Percentiles rank a stretch among this genome's conserved stretches.
These are phyloP conservation scores for Diutina mesorugosa DNA, from an alignment of 1,139 yeast species.

Conservation along the genomic window DNA sequence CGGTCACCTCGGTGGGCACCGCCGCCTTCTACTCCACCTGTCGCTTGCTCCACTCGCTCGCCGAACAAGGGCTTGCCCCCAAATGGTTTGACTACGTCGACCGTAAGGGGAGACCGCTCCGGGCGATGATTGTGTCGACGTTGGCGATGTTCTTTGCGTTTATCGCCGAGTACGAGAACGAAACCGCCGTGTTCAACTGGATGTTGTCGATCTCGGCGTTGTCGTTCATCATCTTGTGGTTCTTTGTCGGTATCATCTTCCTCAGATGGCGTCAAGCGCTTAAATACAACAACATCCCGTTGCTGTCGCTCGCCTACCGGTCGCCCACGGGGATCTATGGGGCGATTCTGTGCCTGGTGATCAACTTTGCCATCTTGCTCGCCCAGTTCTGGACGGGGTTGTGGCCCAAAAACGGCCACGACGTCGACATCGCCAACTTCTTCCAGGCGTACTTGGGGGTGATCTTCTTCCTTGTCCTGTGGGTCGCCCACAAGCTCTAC, in stretches of 20 bases:
- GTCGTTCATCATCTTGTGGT: constrained; percentile 31
- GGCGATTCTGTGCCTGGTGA: constrained; percentile 21
- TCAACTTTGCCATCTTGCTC: constrained; percentile 18
- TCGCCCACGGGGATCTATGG: constrained; percentile 30
- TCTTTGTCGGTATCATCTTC: constrained; percentile 27
- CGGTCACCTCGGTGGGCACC: constrained; percentile 33
- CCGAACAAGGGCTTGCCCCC: constrained; percentile 33
- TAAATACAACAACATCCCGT: constrained; percentile 20
- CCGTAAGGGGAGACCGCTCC: constrained; percentile 29
- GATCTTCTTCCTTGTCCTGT: constrained; percentile 20
- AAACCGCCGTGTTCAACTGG: constrained; percentile 31
- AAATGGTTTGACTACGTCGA: constrained; percentile 28
- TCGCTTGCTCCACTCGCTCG: constrained; percentile 29
- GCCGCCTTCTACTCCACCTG: constrained; percentile 32
- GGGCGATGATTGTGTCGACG: constrained; percentile 22
- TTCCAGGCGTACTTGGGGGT: constrained; percentile 27
- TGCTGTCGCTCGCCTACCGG: constrained; percentile 24
- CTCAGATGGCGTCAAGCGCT: constrained; percentile 30
- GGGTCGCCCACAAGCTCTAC: constrained; percentile 22
- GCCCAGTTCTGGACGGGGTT: constrained; percentile 30
- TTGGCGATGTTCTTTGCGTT: constrained; percentile 17
- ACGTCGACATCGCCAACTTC: constrained; percentile 18
- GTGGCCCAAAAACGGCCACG: constrained; percentile 19
- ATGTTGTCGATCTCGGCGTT: constrained; percentile 31
- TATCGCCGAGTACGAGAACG: constrained; percentile 28